These are phyloP conservation scores for Trebouxiophyceae sp. DNA, from an alignment of 163 green algal species.

Conservation along the genomic window DNA sequence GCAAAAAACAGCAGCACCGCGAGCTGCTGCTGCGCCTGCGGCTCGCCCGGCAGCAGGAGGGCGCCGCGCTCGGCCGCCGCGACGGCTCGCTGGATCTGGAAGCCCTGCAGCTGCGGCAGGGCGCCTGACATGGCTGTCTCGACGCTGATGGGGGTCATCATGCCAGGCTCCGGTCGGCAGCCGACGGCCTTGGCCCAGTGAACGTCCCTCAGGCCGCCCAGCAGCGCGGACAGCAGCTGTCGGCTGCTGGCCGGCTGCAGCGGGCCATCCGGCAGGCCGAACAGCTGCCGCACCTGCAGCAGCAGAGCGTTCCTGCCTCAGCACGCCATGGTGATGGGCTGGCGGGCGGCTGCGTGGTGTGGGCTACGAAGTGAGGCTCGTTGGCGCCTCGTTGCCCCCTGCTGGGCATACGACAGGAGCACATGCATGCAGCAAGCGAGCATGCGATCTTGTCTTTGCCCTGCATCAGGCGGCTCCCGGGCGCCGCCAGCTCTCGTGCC, in stretches of 20 bases:
- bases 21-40: constrained; percentile 29
- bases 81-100: constrained; percentile 27
- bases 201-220: background rate
- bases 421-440: too few species aligned
- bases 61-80: constrained; percentile 39
- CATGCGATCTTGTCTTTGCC: background rate
- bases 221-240: background rate
- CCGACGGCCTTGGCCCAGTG: constrained; percentile 23
- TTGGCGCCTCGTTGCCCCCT: too few species aligned
- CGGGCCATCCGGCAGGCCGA: background rate
- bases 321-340: too few species aligned
- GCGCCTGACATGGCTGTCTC: constrained; percentile 23
- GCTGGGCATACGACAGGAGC: too few species aligned
- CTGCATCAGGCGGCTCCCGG: background rate
- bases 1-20: constrained; percentile 45
- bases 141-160: constrained; percentile 32
- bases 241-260: background rate
- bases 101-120: constrained; percentile 1
- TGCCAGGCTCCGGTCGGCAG: constrained; percentile 28
- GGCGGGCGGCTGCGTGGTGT: too few species aligned
- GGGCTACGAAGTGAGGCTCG: too few species aligned
- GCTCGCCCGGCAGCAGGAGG: constrained; percentile 31
- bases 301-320: too few species aligned
- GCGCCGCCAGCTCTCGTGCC: too few species aligned
- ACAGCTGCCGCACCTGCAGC: background rate